These are phyloP conservation scores for Pyrenophora seminiperda DNA, from an alignment of 2,329 filamentous ascomycete species.

Conservation along the genomic window DNA sequence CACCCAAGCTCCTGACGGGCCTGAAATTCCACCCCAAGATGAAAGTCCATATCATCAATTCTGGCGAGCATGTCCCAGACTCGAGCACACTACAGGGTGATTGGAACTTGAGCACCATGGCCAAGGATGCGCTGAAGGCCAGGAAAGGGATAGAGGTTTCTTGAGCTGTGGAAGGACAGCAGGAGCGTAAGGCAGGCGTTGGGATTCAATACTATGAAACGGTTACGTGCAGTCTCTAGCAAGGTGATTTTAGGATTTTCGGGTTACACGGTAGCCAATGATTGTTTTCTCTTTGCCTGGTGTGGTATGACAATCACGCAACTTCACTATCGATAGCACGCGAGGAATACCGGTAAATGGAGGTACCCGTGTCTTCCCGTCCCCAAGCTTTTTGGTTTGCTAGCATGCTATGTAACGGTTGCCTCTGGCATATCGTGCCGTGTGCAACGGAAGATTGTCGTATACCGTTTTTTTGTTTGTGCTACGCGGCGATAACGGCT, in stretches of 20 bases:
- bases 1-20: slow-evolving; percentile 87
- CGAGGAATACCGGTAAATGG: not conserved
- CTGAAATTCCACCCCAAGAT: slow-evolving; percentile 88
- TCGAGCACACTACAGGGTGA: slow-evolving; percentile 41
- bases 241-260: too few relatives aligned
- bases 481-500: too few relatives aligned
- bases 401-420: not conserved
- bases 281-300: too few relatives aligned
- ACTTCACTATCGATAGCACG: not conserved
- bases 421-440: not conserved
- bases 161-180: slow-evolving; percentile 6
- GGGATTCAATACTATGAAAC: not conserved
- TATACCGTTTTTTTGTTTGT: not conserved
- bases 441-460: not conserved
- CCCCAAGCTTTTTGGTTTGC: not conserved
- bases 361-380: not conserved
- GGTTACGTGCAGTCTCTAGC: too few relatives aligned
- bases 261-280: too few relatives aligned
- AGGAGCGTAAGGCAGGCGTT: too few relatives aligned
- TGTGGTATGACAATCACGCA: too few relatives aligned
- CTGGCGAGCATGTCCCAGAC: slow-evolving; percentile 69
- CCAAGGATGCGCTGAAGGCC: slow-evolving; percentile 39
- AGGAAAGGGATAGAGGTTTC: slow-evolving; percentile 31
- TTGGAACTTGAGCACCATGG: slow-evolving; percentile 52
- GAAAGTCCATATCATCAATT: slow-evolving; percentile 92